Base-by-base conservation (phyloP, 1,284 basidiomycete species). In the Wallemia ichthyophaga region DNA sequence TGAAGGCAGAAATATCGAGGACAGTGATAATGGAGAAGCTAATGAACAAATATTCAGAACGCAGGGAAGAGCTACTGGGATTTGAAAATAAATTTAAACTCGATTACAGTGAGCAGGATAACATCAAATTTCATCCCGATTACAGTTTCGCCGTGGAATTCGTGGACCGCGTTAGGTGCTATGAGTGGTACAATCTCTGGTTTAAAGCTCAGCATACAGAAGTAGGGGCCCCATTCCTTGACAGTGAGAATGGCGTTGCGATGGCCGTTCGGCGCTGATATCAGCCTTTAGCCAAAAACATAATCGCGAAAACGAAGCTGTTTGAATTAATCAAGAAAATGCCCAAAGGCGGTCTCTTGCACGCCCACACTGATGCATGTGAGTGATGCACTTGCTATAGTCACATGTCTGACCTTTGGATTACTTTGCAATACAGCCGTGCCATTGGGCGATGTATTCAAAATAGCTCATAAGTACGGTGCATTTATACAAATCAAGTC, bases 341-440 rank as follows among this genome's bases (percentile, higher is more conserved):
- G 79, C 81, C 81, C 11, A 83, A 83, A 67, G 82, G 82, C 56
- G 80, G 74, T 0, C 71, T 83, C 2, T 71, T 83, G 19, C 82
- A 83, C 64, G 76, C 73, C 0, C 82, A 83, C 65, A 71, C 83
- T 9, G 81, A 82, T 64, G 76, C 79, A 15, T 17, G 37, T 48
- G n/a, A 11, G 37, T 48, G 3, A 5, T 3, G 7, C 13, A 48
- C 27, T 25, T 21, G 53, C 25, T 31, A 5, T 24, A 26, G 59
- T 27, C 15, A 31, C 27, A 26, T 37, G 23, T 33, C 13, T 7
- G 31, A 75, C 80, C 60, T 72, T 71, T 1, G 65, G 70, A 13
- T 69, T 72, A 28, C 69, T 83, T 2, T 69, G 80, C 15, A 66
- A 71, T 27, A 68, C 78, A 17, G 79, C 79, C 2, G 13, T 48